Percentiles rank a stretch among this genome's conserved stretches.
Evolutionary conservation across 2,329 filamentous ascomycete species (phyloP).

Genomic region (Beauveria sp.): DNA sequence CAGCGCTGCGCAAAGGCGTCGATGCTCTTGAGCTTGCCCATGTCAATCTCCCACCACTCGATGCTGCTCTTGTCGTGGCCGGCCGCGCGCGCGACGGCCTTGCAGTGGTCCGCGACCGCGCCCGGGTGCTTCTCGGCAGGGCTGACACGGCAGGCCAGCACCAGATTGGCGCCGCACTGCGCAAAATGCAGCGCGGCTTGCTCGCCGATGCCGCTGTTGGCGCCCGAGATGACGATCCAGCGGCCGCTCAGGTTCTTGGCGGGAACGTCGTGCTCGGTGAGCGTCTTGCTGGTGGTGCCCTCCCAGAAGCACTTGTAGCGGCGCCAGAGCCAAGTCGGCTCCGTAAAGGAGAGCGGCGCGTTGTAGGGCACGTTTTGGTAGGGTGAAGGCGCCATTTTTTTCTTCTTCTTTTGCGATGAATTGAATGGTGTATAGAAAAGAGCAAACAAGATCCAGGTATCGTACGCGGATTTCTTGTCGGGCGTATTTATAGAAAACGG

Average conservation of each 20-base stretch:
- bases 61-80: slow-evolving; percentile 13
- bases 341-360: slow-evolving; percentile 10
- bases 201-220: slow-evolving; percentile 21
- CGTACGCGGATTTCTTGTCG: neutral
- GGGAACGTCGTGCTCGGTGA: slow-evolving; percentile 9
- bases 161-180: slow-evolving; percentile 20
- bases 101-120: slow-evolving; percentile 18
- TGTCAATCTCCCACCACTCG: slow-evolving; percentile 23
- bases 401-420: no score
- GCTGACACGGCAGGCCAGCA: slow-evolving; percentile 20
- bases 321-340: slow-evolving; percentile 11
- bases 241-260: slow-evolving; percentile 10
- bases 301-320: slow-evolving; percentile 6
- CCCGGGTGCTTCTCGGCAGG: slow-evolving; percentile 19
- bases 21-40: slow-evolving; percentile 18
- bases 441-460: no score
- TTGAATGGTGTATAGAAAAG: neutral
- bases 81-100: slow-evolving; percentile 5
- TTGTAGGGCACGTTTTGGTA: slow-evolving; percentile 10
- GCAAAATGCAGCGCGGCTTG: slow-evolving; percentile 20
- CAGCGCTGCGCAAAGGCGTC: slow-evolving; percentile 20
- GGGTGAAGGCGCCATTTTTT: neutral
- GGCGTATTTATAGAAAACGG: neutral
- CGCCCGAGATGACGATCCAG: slow-evolving; percentile 14
- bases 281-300: slow-evolving; percentile 5